Percentiles rank a stretch among this genome's conserved stretches.
These are phyloP conservation scores for Corchorus capsularis DNA, from an alignment of 345 rosid species.

Conservation along the genomic window DNA sequence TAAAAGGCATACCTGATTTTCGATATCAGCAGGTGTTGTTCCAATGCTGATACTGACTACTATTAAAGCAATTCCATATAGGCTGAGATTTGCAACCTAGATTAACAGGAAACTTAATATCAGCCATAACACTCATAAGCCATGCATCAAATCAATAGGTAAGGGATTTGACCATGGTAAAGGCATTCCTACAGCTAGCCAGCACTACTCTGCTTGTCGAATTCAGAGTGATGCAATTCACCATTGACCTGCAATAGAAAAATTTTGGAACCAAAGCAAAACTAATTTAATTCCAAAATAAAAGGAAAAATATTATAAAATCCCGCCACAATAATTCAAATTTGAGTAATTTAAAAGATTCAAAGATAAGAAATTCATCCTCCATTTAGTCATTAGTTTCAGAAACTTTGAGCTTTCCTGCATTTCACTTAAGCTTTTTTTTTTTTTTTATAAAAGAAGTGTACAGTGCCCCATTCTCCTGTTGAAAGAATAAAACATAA, in stretches of 20 bases:
- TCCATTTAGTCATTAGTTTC: too few relatives aligned
- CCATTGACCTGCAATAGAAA: slow-evolving; percentile 75
- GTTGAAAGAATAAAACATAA: slow-evolving; percentile 10
- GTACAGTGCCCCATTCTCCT: background rate
- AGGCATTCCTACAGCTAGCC: slow-evolving; percentile 94
- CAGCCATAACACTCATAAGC: slow-evolving; percentile 12
- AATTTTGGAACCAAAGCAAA: background rate
- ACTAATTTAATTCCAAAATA: background rate
- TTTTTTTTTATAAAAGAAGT: background rate
- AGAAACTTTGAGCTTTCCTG: too few relatives aligned
- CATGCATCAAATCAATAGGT: slow-evolving; percentile 15
- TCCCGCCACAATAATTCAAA: background rate
- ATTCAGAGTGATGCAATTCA: slow-evolving; percentile 83
- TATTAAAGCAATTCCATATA: slow-evolving; percentile 74
- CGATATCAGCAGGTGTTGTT: slow-evolving; percentile 57
- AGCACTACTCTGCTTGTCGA: slow-evolving; percentile 86
- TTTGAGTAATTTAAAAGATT: background rate
- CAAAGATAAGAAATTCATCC: background rate
- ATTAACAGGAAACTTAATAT: slow-evolving; percentile 18
- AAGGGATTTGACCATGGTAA: slow-evolving; percentile 72
- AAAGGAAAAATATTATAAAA: background rate
- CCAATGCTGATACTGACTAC: slow-evolving; percentile 57
- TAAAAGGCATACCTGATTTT: slow-evolving; percentile 64
- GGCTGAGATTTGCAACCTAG: slow-evolving; percentile 90
- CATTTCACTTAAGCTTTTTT: too few relatives aligned